Conservation (phyloP, 371 early-diverging fungal genomes). For the Entomophthora muscae region DNA sequence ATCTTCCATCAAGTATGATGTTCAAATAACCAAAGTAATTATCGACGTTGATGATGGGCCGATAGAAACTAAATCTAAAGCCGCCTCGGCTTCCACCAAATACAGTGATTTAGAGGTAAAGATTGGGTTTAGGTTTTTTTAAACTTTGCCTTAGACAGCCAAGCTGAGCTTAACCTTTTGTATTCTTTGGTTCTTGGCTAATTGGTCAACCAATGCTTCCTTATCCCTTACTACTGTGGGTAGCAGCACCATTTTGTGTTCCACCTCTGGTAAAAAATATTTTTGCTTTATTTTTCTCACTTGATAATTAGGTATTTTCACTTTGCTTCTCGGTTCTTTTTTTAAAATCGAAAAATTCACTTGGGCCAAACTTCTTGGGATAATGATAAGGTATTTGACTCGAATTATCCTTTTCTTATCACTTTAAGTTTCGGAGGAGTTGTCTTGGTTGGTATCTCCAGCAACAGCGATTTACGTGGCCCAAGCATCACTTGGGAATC, state of each 20-base stretch:
- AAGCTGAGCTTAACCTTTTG: slow-evolving; percentile 52
- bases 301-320: slow-evolving; percentile 33
- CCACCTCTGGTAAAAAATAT: slow-evolving; percentile 34
- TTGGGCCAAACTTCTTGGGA: slow-evolving; percentile 30
- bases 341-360: slow-evolving; percentile 40
- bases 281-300: not conserved
- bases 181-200: slow-evolving; percentile 62
- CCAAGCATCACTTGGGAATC: slow-evolving; percentile 2
- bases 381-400: slow-evolving; percentile 25
- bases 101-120: not conserved
- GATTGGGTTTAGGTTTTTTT: not conserved
- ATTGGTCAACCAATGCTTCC: slow-evolving; percentile 55
- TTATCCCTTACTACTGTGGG: slow-evolving; percentile 65
- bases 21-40: not conserved
- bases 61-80: not conserved
- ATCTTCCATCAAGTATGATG: not conserved
- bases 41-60: not conserved
- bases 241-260: slow-evolving; percentile 56
- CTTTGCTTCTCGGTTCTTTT: slow-evolving; percentile 45
- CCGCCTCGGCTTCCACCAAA: not conserved
- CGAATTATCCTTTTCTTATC: not conserved
- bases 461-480: not conserved
- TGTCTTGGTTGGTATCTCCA: not conserved
- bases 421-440: slow-evolving; percentile 3
- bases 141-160: too few relatives aligned